Evolutionary conservation across 1,284 basidiomycete genomes (phyloP), one percentile per base, ranked within the genome.

Genomic region (Cryptococcus sp.): DNA sequence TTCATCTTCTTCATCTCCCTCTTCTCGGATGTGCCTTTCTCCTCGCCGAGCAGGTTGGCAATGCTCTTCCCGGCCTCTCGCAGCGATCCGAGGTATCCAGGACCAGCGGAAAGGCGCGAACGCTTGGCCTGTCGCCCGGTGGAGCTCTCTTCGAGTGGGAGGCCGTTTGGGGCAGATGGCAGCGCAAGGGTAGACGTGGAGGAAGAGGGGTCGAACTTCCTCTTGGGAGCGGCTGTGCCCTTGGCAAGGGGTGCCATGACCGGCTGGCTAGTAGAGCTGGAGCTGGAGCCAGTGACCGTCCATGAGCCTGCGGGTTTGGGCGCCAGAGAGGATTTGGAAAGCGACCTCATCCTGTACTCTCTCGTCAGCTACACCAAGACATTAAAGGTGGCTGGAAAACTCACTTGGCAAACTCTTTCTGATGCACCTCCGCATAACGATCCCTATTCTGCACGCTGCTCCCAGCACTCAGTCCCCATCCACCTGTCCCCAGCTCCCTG

Each of bases 401-500:
- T 47, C 43, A 72, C 69, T 70, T 72, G n/a, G 71, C 58, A 50
- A 76, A 76, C 50, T 73, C 71, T 47, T 63, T 64, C 40, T 69
- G 59, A 55, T 76, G 74, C 0, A 64, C 65, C 5, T 65, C 64
- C 0, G 72, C 72, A 51, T 63, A 76, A 20, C 74, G 59, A 56
- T 76, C 72, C 21, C 52, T 54, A 23, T 35, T 50, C 5, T 13
- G 28, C 1, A 37, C 39, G 8, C 35, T 46, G 2, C 59, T 35
- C 13, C 52, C 44, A 18, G 43, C 46, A 4, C 59, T 59, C 28
- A 73, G 49, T 0, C 72, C 73, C 63, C 65, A 73, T 4, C 71
- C 71, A 0, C 68, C 67, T 35, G 63, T 59, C 1, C 67, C 68
- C 1, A 74, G 50, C 2, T 57, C 53, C 15, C 53, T 42, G 36